Conservation (phyloP, 768 basidiomycete species). For the Tulasnella sp. region DNA sequence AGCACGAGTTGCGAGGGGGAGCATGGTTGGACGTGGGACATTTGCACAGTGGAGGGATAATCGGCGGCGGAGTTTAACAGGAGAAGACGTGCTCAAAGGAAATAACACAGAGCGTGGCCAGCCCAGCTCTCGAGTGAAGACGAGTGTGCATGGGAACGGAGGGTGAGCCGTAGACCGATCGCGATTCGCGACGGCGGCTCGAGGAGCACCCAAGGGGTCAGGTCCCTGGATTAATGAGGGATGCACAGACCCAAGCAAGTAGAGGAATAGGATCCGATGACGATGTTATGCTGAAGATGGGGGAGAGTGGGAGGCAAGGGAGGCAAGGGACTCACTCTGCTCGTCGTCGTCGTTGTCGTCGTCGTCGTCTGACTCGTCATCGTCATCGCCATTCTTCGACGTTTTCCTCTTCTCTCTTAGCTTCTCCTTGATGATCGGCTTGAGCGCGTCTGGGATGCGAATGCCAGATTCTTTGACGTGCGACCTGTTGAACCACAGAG, state of each 20-base stretch:
- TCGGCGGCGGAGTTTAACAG: conserved; percentile 31
- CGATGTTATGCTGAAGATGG: not conserved
- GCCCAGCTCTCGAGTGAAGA: conserved; percentile 4
- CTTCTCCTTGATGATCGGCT: conserved; percentile 29
- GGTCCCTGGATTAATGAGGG: conserved; percentile 10
- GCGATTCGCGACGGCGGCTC: not conserved
- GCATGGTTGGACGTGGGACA: conserved; percentile 14
- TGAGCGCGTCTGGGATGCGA: conserved; percentile 25
- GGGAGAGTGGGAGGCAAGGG: not conserved
- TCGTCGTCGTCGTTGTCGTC: conserved; percentile 33
- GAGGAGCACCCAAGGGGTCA: not conserved
- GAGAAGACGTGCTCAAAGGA: conserved; percentile 17
- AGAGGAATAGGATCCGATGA: conserved; percentile 4
- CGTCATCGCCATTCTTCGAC: conserved; percentile 36
- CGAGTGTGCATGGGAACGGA: conserved; percentile 18
- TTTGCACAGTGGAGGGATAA: not conserved
- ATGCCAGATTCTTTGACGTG: conserved; percentile 34
- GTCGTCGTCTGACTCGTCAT: conserved; percentile 29
- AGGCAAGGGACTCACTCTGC: conserved; percentile 34
- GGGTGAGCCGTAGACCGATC: not conserved
- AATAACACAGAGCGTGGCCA: conserved; percentile 22
- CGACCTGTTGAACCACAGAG: conserved; percentile 16
- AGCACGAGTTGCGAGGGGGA: not conserved
- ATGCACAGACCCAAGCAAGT: not conserved
- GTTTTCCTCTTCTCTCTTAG: conserved; percentile 34